These are phyloP conservation scores for Thalassiosira mediterranea DNA, from an alignment of 352 stramenopile species.

Conservation along the genomic window DNA sequence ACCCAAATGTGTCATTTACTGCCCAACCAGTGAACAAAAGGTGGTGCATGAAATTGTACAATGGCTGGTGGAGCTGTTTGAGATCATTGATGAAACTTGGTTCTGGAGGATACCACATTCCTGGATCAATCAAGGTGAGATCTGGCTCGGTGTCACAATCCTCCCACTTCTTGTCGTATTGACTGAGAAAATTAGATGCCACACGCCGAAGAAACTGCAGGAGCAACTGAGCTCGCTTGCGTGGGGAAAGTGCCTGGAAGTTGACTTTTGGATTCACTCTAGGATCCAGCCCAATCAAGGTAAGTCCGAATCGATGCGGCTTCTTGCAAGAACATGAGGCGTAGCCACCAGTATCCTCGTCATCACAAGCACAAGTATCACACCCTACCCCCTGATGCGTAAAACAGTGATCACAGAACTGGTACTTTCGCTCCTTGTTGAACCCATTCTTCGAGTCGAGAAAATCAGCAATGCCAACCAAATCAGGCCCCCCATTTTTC, in stretches of 20 bases:
- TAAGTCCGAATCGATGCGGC: constrained; percentile 9
- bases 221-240: constrained; percentile 12
- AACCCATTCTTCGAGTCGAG: constrained; percentile 22
- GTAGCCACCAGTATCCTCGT: neutral
- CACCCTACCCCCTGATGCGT: neutral
- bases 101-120: neutral
- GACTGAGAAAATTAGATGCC: constrained; percentile 7
- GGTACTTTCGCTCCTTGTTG: neutral
- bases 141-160: neutral
- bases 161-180: constrained; percentile 1
- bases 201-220: constrained; percentile 8
- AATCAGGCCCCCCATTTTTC: constrained; percentile 15
- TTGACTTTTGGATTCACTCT: constrained; percentile 11
- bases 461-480: constrained; percentile 16
- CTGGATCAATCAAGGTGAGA: constrained; percentile 1
- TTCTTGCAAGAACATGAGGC: constrained; percentile 1
- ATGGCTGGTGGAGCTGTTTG: constrained; percentile 9
- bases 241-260: constrained; percentile 5
- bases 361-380: constrained; percentile 10
- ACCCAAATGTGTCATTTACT: constrained; percentile 11
- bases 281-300: constrained; percentile 11
- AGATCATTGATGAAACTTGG: constrained; percentile 16
- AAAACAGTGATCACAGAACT: constrained; percentile 17
- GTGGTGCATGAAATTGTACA: constrained; percentile 42
- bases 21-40: constrained; percentile 34